Evolutionary conservation across 345 rosid species (phyloP).

Genomic region (Salix viminalis): DNA sequence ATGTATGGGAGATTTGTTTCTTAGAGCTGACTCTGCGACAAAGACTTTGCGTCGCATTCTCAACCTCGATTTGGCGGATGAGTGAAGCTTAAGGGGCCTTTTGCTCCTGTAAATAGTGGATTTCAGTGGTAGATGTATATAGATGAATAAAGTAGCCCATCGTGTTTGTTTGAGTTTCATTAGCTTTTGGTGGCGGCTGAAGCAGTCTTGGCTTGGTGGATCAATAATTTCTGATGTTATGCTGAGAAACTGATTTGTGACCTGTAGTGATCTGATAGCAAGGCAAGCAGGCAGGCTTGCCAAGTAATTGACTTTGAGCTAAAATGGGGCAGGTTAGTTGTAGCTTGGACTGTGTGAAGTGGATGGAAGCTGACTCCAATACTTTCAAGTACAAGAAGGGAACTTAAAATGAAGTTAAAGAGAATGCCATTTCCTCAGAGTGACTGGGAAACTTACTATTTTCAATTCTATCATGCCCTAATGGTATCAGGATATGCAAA

Average conservation of each 20-base stretch:
- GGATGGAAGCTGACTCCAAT: slow-evolving; percentile 17
- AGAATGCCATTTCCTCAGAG: slow-evolving; percentile 16
- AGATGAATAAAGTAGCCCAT: slow-evolving; percentile 43
- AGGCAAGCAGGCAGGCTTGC: background rate
- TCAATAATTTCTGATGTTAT: slow-evolving; percentile 29
- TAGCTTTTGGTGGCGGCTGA: slow-evolving; percentile 23
- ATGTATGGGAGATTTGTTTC: slow-evolving; percentile 41
- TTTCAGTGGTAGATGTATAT: slow-evolving; percentile 52
- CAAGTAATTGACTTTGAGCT: background rate
- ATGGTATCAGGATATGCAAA: background rate
- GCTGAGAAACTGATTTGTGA: slow-evolving; percentile 9
- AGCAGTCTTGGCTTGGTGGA: slow-evolving; percentile 34
- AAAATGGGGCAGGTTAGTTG: slow-evolving; percentile 10
- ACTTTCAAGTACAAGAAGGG: slow-evolving; percentile 20
- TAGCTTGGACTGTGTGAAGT: slow-evolving; percentile 7
- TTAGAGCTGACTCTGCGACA: slow-evolving; percentile 70
- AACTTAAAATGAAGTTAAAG: background rate
- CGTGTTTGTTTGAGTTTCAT: slow-evolving; percentile 29
- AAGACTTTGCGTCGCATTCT: slow-evolving; percentile 88
- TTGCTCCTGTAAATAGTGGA: slow-evolving; percentile 48
- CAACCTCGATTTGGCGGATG: slow-evolving; percentile 64
- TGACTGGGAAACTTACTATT: slow-evolving; percentile 8
- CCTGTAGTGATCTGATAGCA: slow-evolving; percentile 11
- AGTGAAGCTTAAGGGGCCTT: slow-evolving; percentile 42
- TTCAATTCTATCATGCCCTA: background rate